Conservation (phyloP, 1,284 basidiomycete species). For the Trametes polyzona region DNA sequence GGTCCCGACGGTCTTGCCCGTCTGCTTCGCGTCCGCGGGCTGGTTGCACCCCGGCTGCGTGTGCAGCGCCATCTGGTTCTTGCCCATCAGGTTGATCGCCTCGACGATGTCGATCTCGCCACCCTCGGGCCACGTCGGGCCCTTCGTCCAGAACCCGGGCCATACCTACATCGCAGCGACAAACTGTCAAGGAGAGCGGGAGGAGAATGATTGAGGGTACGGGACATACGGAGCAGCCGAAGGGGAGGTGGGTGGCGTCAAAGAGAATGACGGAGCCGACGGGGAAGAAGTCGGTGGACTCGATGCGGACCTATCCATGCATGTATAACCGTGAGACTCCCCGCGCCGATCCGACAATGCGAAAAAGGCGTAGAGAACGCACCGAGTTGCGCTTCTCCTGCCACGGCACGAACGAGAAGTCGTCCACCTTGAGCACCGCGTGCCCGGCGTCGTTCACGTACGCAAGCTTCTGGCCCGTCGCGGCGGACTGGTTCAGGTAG, state of each 20-base stretch:
- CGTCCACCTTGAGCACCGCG: constrained; percentile 64
- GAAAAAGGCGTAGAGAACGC: constrained; percentile 12
- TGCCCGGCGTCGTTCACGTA: constrained; percentile 55
- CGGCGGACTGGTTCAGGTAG: constrained; percentile 49
- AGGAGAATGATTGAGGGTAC: neutral
- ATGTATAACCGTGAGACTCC: neutral
- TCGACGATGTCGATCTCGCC: constrained; percentile 66
- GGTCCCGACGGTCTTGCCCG: constrained; percentile 38
- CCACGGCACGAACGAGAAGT: constrained; percentile 51
- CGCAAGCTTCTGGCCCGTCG: constrained; percentile 48
- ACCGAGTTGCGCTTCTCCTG: constrained; percentile 63
- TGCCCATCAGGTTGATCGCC: constrained; percentile 42
- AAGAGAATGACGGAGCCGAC: constrained; percentile 64
- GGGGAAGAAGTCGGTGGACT: constrained; percentile 49
- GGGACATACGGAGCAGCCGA: constrained; percentile 48
- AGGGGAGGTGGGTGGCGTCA: constrained; percentile 64
- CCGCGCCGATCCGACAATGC: no score
- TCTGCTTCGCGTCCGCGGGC: constrained; percentile 39
- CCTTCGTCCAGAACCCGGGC: constrained; percentile 60
- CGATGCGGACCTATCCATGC: constrained; percentile 49
- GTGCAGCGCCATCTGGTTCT: constrained; percentile 53
- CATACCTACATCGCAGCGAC: constrained; percentile 36
- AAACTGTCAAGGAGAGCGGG: neutral
- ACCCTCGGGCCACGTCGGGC: constrained; percentile 53
- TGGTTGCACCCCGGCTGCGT: constrained; percentile 41